A percentile compares a stretch with the other conserved stretches of the same genome.
phyloP scores from a whole-genome alignment of 2,329 filamentous ascomycete genomes.

The Sarocladium strictum region DNA sequence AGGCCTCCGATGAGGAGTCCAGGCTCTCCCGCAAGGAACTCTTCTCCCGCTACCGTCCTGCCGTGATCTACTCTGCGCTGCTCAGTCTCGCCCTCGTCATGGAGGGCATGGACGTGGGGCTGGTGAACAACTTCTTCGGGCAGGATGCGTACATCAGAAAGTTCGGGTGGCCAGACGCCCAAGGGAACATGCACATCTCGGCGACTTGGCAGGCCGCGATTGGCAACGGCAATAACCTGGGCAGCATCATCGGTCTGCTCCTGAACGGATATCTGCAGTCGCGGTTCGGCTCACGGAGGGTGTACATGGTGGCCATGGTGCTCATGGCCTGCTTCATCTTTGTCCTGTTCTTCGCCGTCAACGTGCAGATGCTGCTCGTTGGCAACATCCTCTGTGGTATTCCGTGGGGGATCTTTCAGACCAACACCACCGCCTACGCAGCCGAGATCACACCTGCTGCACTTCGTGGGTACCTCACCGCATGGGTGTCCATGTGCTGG shows the following conservation, averaged over 20 bases:
- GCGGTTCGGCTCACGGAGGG: conserved; percentile 32
- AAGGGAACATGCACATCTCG: conserved; percentile 34
- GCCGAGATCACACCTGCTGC: conserved; percentile 28
- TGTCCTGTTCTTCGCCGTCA: conserved; percentile 33
- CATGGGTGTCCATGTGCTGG: conserved; percentile 37
- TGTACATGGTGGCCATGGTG: conserved; percentile 34
- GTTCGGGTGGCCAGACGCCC: conserved; percentile 27
- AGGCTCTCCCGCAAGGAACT: conserved; percentile 24
- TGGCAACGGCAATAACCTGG: conserved; percentile 33
- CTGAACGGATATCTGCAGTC: conserved; percentile 38
- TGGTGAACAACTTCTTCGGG: conserved; percentile 33
- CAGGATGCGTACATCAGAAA: conserved; percentile 22
- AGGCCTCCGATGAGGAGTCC: conserved; percentile 22
- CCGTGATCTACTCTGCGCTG: conserved; percentile 21
- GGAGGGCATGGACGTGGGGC: conserved; percentile 30
- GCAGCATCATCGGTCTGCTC: conserved; percentile 40
- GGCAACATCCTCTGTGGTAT: conserved; percentile 37
- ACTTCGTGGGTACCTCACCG: conserved; percentile 32
- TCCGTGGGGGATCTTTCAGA: conserved; percentile 34
- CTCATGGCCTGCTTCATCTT: conserved; percentile 33
- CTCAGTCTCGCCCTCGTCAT: conserved; percentile 25
- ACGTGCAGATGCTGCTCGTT: conserved; percentile 27
- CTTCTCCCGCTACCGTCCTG: conserved; percentile 23
- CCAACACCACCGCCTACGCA: conserved; percentile 36
- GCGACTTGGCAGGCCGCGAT: conserved; percentile 42